Percentiles rank a stretch among this genome's conserved stretches.
Conservation (phyloP, 192 early-diverging fungal species). For the Umbelopsis vinacea region DNA sequence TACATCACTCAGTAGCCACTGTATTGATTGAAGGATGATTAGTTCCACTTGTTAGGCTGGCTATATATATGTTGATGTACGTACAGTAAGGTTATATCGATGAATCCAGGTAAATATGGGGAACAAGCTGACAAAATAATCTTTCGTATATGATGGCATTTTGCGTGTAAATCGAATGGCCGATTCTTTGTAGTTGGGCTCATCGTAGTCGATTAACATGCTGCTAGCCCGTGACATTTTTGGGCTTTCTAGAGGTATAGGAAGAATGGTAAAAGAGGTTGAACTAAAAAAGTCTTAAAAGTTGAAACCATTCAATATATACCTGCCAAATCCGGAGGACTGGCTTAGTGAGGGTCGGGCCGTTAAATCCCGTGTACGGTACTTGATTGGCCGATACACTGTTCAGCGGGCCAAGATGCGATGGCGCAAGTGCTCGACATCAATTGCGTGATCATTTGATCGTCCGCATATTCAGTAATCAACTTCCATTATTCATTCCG, state of each 20-base stretch:
- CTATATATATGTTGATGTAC: background rate
- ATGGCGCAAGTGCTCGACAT: conserved; percentile 10
- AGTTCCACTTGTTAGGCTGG: background rate
- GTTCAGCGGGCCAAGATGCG: background rate
- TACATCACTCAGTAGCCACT: conserved; percentile 49
- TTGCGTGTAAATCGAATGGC: conserved; percentile 15
- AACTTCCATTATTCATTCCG: too few species aligned
- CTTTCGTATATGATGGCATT: conserved; percentile 27
- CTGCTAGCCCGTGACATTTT: conserved; percentile 3
- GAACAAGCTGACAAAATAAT: conserved; percentile 26
- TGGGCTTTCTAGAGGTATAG: background rate
- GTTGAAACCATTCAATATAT: background rate
- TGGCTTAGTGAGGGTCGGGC: background rate
- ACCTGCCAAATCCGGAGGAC: background rate
- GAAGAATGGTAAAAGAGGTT: background rate
- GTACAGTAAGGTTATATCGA: conserved; percentile 37
- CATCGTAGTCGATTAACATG: conserved; percentile 31
- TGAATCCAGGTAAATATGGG: conserved; percentile 37
- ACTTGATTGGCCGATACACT: background rate
- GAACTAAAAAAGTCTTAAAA: background rate
- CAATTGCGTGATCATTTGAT: conserved; percentile 12
- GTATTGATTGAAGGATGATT: conserved; percentile 31
- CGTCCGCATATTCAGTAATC: too few species aligned
- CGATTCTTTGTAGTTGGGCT: conserved; percentile 25
- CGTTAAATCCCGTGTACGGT: background rate